These are phyloP conservation scores for Phytomonas sp. DNA, from an alignment of 208 protist genomes.

Conservation along the genomic window DNA sequence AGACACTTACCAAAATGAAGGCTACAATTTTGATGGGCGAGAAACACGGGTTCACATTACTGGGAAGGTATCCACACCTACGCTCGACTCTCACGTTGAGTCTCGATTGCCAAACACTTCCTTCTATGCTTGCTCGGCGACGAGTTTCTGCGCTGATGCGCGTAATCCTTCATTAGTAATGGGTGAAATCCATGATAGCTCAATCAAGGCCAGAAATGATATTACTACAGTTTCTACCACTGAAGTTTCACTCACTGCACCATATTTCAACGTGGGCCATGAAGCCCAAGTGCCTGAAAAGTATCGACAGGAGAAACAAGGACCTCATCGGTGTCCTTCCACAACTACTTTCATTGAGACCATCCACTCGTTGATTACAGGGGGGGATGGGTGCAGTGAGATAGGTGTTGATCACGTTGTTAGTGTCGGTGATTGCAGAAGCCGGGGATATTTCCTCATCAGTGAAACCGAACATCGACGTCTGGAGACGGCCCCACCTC, in stretches of 20 bases:
- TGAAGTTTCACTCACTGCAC: neutral
- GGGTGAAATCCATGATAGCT: neutral
- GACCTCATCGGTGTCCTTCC: neutral
- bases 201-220: neutral
- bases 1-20: neutral
- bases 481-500: neutral
- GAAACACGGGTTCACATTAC: neutral
- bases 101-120: neutral
- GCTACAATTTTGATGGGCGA: neutral
- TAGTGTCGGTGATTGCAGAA: neutral
- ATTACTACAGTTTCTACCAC: neutral
- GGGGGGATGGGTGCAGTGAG: neutral
- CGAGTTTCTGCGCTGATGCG: neutral
- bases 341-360: neutral
- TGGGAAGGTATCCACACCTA: neutral
- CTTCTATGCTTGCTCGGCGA: neutral
- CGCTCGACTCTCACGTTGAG: neutral
- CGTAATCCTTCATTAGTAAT: neutral
- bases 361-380: neutral
- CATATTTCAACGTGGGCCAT: neutral
- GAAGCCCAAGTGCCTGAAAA: neutral
- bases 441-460: neutral
- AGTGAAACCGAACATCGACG: neutral
- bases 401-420: neutral
- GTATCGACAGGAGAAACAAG: neutral